Base-by-base conservation (phyloP, 257 asterid species). In the Salvia miltiorrhiza region DNA sequence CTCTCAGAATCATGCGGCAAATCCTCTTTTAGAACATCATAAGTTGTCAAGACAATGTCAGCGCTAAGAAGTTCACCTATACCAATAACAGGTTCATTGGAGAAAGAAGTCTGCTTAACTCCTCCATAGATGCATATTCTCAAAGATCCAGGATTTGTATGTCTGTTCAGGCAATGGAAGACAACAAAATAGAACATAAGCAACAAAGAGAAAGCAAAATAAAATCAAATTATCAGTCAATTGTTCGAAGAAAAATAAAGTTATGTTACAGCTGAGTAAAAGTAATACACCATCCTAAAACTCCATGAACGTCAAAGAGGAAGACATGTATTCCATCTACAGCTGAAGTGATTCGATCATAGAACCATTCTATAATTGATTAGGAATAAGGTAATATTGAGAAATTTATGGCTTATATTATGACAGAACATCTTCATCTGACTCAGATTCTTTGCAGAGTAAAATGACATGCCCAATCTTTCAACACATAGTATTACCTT, bases 1-100 rank as follows among this genome's bases (percentile, higher is more conserved):
- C 97, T 90, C 65, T 90, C 97, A 73, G 93, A 87, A 86, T 93
- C 99, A 64, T 90, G 99, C 4, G 96, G 94, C 74, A 93, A 77
- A 80, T 93, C 99, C 83, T 86, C 97, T 83, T 87, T 93, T 53
- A 93, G 97, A 55, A 86, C 86, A 63, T 93, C 97, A 61, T 90
- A 93, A 53, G 96, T 90, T 59, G 99, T 93, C 84, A 93, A 79
- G 77, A 93, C 96, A 49, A 93, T 73, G 73, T 90, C 94, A 72
- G 97, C 92, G 40, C 62, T 81, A 37, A 88, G 82, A 76, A 93
- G 95, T 68, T 93, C 93, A 41, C 75, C 79, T 45, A 88, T 81
- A 64, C 83, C 96, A 78, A 73, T 70, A 45, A 70, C 76, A 65
- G 88, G 86, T 70, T 77, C 81, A 64, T 84, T 77, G 8, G 89